Base-by-base conservation (phyloP, 371 early-diverging fungal species). In the Mucor piriformis region DNA sequence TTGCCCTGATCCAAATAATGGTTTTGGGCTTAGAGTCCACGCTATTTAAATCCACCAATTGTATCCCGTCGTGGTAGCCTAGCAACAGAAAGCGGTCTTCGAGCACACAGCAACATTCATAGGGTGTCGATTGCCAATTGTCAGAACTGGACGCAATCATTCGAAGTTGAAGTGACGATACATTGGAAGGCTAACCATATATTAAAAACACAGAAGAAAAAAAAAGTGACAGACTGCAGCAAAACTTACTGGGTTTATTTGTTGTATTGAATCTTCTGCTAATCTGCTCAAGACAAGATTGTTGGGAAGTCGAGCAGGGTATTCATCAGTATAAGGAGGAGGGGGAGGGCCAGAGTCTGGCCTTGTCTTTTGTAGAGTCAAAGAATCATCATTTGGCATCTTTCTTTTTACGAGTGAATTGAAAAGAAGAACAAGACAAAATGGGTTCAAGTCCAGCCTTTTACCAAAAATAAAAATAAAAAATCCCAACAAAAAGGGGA, bases 31-130 rank as follows among this genome's bases (percentile, higher is more conserved):
- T 57, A 2, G n/a, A 3, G 3, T 15, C 32, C 2, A 44, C 42
- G 4, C 59, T 40, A 1, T 55, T 16, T 12, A 74, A 23, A 53
- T 78, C 73, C 11, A 74, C 8, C 7, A 69, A 50, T 25, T 70
- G 66, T 1, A 78, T 33, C 0, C 74, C 72, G n/a, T 68, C 56
- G 6, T 33, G 35, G 44, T 74, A 64, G 0, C 75, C 78, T 20
- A 74, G 27, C 23, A 78, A 32, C 6, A 74, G 24, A 54, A 78
- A 78, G 8, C 75, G 57, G 32, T 72, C 67, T 23, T 77, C 73
- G 11, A 78, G 24, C 3, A 74, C 63, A 58, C 73, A 70, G n/a
- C 73, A 62, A 20, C 76, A 74, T 23, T 73, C 69, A 43, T 67
- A 76, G 3, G 69, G 67, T 12, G 67, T 63, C 2, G 55, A 32